A percentile compares a stretch with the other conserved stretches of the same genome.
phyloP scores from a whole-genome alignment of 805 yeast genomes.

The Candida maris region DNA sequence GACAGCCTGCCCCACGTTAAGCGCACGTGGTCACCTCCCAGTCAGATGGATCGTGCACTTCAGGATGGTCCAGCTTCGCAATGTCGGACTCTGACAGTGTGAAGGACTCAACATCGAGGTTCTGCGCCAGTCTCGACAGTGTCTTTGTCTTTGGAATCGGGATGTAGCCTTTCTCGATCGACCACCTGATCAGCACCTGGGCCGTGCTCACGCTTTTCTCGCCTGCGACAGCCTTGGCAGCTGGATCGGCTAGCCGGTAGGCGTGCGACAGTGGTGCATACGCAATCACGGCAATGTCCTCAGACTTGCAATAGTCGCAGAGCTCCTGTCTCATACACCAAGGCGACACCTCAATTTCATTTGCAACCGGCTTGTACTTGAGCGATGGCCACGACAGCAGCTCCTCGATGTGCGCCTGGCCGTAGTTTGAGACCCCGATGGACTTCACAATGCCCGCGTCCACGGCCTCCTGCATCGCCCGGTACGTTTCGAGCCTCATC shows the following conservation, averaged over 20 bases:
- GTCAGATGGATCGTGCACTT: conserved; percentile 66
- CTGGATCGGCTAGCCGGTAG: conserved; percentile 50
- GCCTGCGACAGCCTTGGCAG: conserved; percentile 45
- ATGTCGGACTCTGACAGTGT: conserved; percentile 41
- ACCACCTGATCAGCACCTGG: conserved; percentile 71
- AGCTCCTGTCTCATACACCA: conserved; percentile 71
- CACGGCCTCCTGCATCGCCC: conserved; percentile 71
- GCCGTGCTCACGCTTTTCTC: conserved; percentile 50
- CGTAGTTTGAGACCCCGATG: conserved; percentile 79
- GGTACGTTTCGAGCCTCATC: conserved; percentile 59
- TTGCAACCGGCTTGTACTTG: conserved; percentile 61
- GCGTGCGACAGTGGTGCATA: conserved; percentile 76
- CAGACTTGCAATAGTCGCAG: conserved; percentile 52
- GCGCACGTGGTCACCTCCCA: conserved; percentile 72
- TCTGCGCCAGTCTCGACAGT: conserved; percentile 47
- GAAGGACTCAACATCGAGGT: conserved; percentile 54
- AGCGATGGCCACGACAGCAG: conserved; percentile 54
- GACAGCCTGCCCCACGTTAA: no score
- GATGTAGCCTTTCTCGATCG: conserved; percentile 64
- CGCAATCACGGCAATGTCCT: conserved; percentile 64
- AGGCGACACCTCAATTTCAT: conserved; percentile 82
- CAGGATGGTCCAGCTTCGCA: conserved; percentile 42
- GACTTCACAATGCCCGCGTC: conserved; percentile 54
- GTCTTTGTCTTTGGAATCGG: conserved; percentile 67
- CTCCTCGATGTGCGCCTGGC: conserved; percentile 55